Base-by-base conservation (phyloP, 148 eudicot genomes). In the Polygonum maritimum region DNA sequence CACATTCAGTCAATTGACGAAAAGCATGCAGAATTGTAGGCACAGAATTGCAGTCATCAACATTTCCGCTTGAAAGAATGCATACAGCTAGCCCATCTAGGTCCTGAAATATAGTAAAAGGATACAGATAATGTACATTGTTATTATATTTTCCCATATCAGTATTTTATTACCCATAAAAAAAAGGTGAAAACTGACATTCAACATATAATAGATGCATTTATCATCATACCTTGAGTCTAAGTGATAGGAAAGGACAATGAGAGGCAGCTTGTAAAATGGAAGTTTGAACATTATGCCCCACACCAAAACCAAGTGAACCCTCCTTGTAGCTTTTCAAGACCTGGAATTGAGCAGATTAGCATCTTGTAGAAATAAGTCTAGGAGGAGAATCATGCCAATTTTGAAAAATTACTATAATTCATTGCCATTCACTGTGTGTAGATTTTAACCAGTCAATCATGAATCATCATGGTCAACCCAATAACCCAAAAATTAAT, bases 301-400 rank as follows among this genome's bases (percentile, higher is more conserved):
- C 93, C 76, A 86, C 78, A 77, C 98, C 97, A 87, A 87, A 94
- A 48, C 97, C 97, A 77, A 92, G 78, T 82, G 83, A 83, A 78
- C 88, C 97, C 78, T 87, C 89, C 67, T 80, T 84, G 71, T 82
- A 89, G 80, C 81, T 80, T 73, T 84, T 84, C 79, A 92, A 78
- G 76, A 92, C 86, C 97, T 94, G 88, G 38, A 84, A 73, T 49
- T 49, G 55, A 63, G 76, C 22, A 22, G 22, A 72, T 85, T 79
- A 79, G 80, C 76, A 74, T 79, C 74, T 63, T 45, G 71, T 65
- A 75, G 18, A 49, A 62, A 8, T 26, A 55, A 54, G 67, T 15
- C 8, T 2, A 71, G 49, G 74, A 16, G 41, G 48, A 65, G 40
- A 14, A 65, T 65, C 13, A 3, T 12, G 26, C 35, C 70, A 36